A percentile compares a stretch with the other conserved stretches of the same genome.
Evolutionary conservation across 805 yeast species (phyloP).

Genomic region (Nakazawaea ambrosiae): DNA sequence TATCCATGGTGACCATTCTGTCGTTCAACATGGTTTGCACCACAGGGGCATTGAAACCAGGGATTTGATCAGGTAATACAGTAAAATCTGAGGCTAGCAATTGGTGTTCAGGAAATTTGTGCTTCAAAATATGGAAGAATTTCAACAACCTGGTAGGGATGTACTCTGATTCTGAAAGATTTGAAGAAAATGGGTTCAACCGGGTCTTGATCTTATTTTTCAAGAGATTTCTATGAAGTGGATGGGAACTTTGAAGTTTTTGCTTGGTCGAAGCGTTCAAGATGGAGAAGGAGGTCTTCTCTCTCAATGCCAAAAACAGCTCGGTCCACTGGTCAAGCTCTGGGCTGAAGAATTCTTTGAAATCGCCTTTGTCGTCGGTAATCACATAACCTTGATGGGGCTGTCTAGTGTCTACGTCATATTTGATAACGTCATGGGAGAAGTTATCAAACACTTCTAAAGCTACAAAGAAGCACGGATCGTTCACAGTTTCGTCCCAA

Average conservation of each 20-base stretch:
- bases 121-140: conserved; percentile 54
- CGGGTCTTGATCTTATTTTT: conserved; percentile 38
- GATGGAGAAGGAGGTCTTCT: conserved; percentile 33
- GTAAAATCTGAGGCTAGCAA: conserved; percentile 69
- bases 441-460: conserved; percentile 81
- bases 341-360: conserved; percentile 63
- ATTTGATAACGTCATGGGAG: conserved; percentile 74
- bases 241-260: conserved; percentile 39
- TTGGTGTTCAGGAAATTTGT: conserved; percentile 69
- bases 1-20: conserved; percentile 59
- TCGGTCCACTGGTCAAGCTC: conserved; percentile 51
- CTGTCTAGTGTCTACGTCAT: conserved; percentile 56
- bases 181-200: conserved; percentile 59
- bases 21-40: conserved; percentile 71
- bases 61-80: conserved; percentile 36
- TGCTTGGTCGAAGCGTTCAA: conserved; percentile 9
- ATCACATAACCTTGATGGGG: conserved; percentile 78
- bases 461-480: conserved; percentile 73
- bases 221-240: conserved; percentile 27
- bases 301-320: conserved; percentile 49
- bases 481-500: conserved; percentile 53
- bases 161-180: conserved; percentile 65
- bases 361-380: conserved; percentile 66
- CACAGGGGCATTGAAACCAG: conserved; percentile 68
- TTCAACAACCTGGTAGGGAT: conserved; percentile 72